Evolutionary conservation across 140 eudicot species (phyloP).

Genomic region (Artemisia princeps): DNA sequence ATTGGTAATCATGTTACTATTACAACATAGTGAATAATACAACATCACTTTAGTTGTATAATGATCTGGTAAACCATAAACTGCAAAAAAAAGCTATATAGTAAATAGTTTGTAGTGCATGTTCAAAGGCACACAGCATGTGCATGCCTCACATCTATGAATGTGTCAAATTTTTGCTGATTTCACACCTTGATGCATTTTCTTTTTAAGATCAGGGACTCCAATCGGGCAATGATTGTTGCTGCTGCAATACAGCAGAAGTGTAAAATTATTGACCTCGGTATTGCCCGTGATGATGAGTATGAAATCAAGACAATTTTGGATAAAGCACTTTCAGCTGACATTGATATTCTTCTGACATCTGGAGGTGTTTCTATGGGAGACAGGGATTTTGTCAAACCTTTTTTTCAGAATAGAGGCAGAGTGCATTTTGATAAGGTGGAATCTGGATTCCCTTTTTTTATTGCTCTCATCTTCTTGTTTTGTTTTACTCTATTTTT

Average conservation of each 20-base stretch:
- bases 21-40: not conserved
- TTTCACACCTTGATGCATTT: slow-evolving; percentile 14
- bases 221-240: slow-evolving; percentile 85
- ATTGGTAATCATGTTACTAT: not conserved
- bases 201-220: slow-evolving; percentile 72
- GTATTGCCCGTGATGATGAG: slow-evolving; percentile 76
- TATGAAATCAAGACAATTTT: slow-evolving; percentile 51
- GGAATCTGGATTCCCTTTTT: not conserved
- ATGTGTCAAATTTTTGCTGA: not conserved
- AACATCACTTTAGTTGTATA: not conserved
- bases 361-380: slow-evolving; percentile 99
- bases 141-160: not conserved
- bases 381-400: slow-evolving; percentile 84
- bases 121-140: not conserved
- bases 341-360: slow-evolving; percentile 68
- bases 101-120: not conserved
- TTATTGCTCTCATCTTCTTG: slow-evolving; percentile 7
- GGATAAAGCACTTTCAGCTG: slow-evolving; percentile 56
- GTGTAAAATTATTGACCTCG: slow-evolving; percentile 80
- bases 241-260: slow-evolving; percentile 72
- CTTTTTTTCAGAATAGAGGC: slow-evolving; percentile 71
- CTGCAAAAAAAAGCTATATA: not conserved
- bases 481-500: not conserved
- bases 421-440: slow-evolving; percentile 65
- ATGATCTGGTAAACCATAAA: not conserved